phyloP scores from a whole-genome alignment of 352 stramenopile genomes.

The Globisporangium lucens region DNA sequence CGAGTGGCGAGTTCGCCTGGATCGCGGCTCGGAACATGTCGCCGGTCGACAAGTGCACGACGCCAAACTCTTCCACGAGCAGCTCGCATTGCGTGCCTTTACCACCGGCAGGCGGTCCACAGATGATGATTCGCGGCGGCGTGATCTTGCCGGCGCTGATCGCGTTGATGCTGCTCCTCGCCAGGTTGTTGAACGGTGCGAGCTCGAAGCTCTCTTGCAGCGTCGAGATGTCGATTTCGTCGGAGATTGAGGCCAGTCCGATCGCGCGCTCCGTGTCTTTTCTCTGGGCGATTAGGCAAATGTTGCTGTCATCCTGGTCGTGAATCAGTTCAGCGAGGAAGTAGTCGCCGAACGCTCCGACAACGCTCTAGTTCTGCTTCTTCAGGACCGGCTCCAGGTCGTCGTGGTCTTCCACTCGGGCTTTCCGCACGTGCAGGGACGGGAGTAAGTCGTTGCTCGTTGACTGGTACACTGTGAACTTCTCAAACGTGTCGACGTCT shows the following conservation, averaged over 20 bases:
- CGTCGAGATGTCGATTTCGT: slow-evolving; percentile 77
- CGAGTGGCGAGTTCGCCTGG: slow-evolving; percentile 32
- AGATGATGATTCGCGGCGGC: slow-evolving; percentile 43
- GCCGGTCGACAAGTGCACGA: slow-evolving; percentile 89
- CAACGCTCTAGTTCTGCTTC: slow-evolving; percentile 57
- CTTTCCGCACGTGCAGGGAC: slow-evolving; percentile 50
- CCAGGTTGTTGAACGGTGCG: slow-evolving; percentile 70
- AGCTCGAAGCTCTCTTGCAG: slow-evolving; percentile 88
- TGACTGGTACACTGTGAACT: slow-evolving; percentile 51
- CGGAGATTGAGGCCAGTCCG: slow-evolving; percentile 77
- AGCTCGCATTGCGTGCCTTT: slow-evolving; percentile 96
- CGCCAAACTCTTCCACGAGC: slow-evolving; percentile 78
- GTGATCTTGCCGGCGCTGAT: slow-evolving; percentile 29
- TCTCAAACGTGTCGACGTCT: slow-evolving; percentile 36
- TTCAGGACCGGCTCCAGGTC: slow-evolving; percentile 71
- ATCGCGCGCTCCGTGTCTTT: slow-evolving; percentile 41
- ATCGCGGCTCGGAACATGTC: slow-evolving; percentile 90
- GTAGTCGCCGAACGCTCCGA: slow-evolving; percentile 85
- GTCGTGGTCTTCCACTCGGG: slow-evolving; percentile 80
- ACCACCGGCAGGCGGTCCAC: slow-evolving; percentile 82
- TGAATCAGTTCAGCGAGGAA: slow-evolving; percentile 92
- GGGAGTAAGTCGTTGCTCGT: slow-evolving; percentile 33
- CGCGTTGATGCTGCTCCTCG: slow-evolving; percentile 29
- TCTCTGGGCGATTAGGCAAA: slow-evolving; percentile 72
- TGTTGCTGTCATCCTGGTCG: slow-evolving; percentile 81